Evolutionary conservation across 2,329 filamentous ascomycete species (phyloP).

Genomic region (Exophiala phaeomuriformis): DNA sequence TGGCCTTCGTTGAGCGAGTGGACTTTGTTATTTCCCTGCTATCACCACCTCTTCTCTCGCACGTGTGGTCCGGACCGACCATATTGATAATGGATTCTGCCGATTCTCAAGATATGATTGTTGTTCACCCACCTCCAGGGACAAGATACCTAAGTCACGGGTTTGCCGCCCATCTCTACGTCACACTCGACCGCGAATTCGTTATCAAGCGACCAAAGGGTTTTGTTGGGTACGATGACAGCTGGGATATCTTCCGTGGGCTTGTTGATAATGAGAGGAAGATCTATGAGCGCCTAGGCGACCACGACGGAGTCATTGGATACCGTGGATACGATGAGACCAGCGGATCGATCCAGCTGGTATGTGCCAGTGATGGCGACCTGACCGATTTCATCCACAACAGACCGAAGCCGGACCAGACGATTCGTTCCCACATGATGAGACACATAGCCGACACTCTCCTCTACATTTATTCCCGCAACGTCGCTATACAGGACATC

Average conservation of each 20-base stretch:
- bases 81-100: conserved; percentile 3
- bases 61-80: not conserved
- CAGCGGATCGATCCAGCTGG: conserved; percentile 18
- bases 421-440: not conserved
- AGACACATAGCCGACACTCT: conserved; percentile 11
- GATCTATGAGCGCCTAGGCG: conserved; percentile 23
- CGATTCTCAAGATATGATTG: not conserved
- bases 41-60: not conserved
- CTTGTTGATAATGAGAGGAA: not conserved
- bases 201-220: not conserved
- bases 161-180: conserved; percentile 4
- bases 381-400: conserved; percentile 6
- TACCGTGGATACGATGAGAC: conserved; percentile 14
- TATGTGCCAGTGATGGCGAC: conserved; percentile 11
- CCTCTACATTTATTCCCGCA: conserved; percentile 18
- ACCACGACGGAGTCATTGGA: conserved; percentile 18
- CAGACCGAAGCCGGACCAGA: conserved; percentile 7
- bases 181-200: not conserved
- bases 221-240: not conserved
- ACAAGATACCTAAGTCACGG: conserved; percentile 3
- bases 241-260: not conserved
- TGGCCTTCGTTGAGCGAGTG: not conserved
- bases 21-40: not conserved
- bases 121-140: conserved; percentile 1
- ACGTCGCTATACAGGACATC: conserved; percentile 19